Evolutionary conservation across 192 early-diverging fungal genomes (phyloP).

Genomic region (Phycomyces nitens): DNA sequence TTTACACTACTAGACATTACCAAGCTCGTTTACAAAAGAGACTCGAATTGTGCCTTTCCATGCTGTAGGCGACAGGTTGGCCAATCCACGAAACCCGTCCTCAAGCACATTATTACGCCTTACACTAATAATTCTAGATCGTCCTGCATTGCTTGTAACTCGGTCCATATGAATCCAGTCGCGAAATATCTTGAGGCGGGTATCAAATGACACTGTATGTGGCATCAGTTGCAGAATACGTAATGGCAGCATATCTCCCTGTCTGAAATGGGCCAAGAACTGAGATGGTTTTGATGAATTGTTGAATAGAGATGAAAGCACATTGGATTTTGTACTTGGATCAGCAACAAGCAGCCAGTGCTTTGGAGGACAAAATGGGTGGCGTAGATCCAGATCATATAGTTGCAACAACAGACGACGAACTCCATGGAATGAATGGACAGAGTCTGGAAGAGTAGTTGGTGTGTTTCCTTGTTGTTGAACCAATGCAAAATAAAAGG

Average conservation of each 20-base stretch:
- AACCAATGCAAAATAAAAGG: slow-evolving; percentile 58
- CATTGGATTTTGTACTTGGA: slow-evolving; percentile 15
- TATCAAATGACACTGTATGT: slow-evolving; percentile 85
- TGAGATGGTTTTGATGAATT: slow-evolving; percentile 32
- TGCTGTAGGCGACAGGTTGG: slow-evolving; percentile 36
- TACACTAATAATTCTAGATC: slow-evolving; percentile 42
- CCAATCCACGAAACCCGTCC: slow-evolving; percentile 62
- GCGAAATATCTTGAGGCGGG: slow-evolving; percentile 82
- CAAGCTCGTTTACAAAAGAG: slow-evolving; percentile 49
- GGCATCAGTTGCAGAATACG: slow-evolving; percentile 78
- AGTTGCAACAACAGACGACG: slow-evolving; percentile 66
- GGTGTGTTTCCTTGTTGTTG: slow-evolving; percentile 29
- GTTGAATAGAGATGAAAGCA: slow-evolving; percentile 27
- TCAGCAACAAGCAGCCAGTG: slow-evolving; percentile 57
- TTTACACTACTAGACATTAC: slow-evolving; percentile 16
- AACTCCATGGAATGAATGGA: slow-evolving; percentile 42
- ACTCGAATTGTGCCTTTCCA: slow-evolving; percentile 52
- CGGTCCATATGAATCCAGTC: slow-evolving; percentile 65
- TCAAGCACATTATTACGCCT: slow-evolving; percentile 64
- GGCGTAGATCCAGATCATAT: slow-evolving; percentile 55
- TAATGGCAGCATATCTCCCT: slow-evolving; percentile 42
- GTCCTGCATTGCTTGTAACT: slow-evolving; percentile 24
- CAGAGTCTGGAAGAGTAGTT: slow-evolving; percentile 13
- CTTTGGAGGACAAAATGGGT: slow-evolving; percentile 53
- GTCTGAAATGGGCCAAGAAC: slow-evolving; percentile 37